Conservation (phyloP, 306 rosid species). For the Citrullus mucosospermus region DNA sequence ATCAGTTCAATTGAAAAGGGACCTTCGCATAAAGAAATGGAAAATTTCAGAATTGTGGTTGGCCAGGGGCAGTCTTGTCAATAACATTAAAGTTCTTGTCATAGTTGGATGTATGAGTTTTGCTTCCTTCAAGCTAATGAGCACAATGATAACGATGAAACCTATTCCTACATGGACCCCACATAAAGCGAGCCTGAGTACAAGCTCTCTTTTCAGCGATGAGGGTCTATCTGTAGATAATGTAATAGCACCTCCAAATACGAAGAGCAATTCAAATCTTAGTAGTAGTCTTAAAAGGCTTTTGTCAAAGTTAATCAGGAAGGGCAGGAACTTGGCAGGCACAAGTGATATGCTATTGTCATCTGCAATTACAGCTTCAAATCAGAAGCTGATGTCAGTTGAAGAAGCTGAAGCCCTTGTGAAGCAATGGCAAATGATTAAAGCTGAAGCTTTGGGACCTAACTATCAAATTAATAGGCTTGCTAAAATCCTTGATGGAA, state of each 20-base stretch:
- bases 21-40: slow-evolving; percentile 35
- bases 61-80: slow-evolving; percentile 23
- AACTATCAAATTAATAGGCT: slow-evolving; percentile 53
- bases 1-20: slow-evolving; percentile 67
- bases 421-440: slow-evolving; percentile 78
- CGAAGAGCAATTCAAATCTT: slow-evolving; percentile 28
- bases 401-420: slow-evolving; percentile 91
- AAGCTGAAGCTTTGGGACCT: slow-evolving; percentile 95
- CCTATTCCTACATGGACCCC: slow-evolving; percentile 28
- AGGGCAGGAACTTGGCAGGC: slow-evolving; percentile 26
- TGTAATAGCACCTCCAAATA: slow-evolving; percentile 38
- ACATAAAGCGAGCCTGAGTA: slow-evolving; percentile 18
- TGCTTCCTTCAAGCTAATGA: slow-evolving; percentile 41
- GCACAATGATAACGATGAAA: slow-evolving; percentile 32
- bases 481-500: slow-evolving; percentile 64
- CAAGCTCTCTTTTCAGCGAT: slow-evolving; percentile 26
- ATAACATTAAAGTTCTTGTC: slow-evolving; percentile 32
- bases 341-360: slow-evolving; percentile 23
- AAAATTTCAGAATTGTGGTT: slow-evolving; percentile 48
- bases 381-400: slow-evolving; percentile 50
- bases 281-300: slow-evolving; percentile 40
- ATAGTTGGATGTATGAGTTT: slow-evolving; percentile 66
- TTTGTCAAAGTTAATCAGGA: slow-evolving; percentile 28
- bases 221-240: slow-evolving; percentile 37
- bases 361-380: slow-evolving; percentile 22